Conservation (phyloP, 768 basidiomycete genomes). For the Tylopilus cervinicoccineus region DNA sequence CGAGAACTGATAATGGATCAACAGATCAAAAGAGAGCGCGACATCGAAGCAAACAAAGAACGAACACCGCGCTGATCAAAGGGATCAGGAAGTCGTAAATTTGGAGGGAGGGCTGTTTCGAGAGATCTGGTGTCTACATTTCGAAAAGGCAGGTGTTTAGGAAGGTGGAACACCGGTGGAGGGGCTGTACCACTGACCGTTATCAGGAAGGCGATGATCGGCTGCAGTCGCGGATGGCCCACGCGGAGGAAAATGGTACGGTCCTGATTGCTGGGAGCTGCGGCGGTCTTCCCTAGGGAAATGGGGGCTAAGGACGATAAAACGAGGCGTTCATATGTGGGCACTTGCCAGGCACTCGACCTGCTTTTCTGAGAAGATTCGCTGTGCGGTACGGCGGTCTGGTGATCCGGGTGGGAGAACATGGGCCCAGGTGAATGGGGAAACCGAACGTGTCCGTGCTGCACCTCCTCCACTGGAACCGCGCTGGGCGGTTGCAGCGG, state of each 20-base stretch:
- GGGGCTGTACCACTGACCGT: slow-evolving; percentile 24
- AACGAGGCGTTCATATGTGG: slow-evolving; percentile 20
- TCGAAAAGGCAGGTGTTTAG: slow-evolving; percentile 29
- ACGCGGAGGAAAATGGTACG: slow-evolving; percentile 19
- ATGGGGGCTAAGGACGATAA: slow-evolving; percentile 11
- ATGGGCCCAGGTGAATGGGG: slow-evolving; percentile 19
- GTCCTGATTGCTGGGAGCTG: slow-evolving; percentile 22
- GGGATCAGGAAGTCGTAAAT: slow-evolving; percentile 31
- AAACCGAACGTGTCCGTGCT: slow-evolving; percentile 23
- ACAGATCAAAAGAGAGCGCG: slow-evolving; percentile 37
- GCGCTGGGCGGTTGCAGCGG: slow-evolving; percentile 3
- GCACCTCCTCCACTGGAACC: slow-evolving; percentile 1
- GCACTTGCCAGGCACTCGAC: slow-evolving; percentile 26
- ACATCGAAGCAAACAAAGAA: slow-evolving; percentile 31
- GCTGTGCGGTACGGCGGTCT: slow-evolving; percentile 24
- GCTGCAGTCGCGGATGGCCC: slow-evolving; percentile 20
- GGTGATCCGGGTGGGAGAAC: slow-evolving; percentile 32
- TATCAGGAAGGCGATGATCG: slow-evolving; percentile 34
- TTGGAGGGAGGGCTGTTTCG: slow-evolving; percentile 30
- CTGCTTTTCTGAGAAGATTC: slow-evolving; percentile 24
- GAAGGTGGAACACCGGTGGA: slow-evolving; percentile 22
- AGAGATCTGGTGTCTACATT: slow-evolving; percentile 31
- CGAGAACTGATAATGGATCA: slow-evolving; percentile 38
- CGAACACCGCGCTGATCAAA: slow-evolving; percentile 36
- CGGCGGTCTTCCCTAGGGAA: slow-evolving; percentile 28